Base-by-base conservation (phyloP, 225 moss, liverwort and hornwort genomes). In the Rhytidiadelphus loreus region DNA sequence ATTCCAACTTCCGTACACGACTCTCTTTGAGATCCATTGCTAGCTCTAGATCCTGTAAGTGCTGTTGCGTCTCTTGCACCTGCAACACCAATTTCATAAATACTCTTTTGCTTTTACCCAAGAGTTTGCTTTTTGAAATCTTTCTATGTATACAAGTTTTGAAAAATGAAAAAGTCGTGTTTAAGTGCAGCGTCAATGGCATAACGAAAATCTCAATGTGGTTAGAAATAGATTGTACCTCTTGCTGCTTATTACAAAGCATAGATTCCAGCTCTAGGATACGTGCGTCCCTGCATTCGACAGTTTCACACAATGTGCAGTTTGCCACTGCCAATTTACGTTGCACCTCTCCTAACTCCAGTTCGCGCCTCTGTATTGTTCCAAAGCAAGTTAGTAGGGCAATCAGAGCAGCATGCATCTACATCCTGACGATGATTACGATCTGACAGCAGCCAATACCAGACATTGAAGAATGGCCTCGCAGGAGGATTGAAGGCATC, bases 291-390 rank as follows among this genome's bases (percentile, higher is more conserved):
- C 98, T 95, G 85, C 91, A 93, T 93, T 98, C 96, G 46, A 98
- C 95, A 87, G 96, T 98, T 88, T 98, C 98, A 91, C 92, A 91
- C 23, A 98, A 92, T 32, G 97, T 95, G 92, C 92, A 95, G 91
- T 98, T 98, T 89, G 96, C 95, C 86, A 93, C 95, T 58, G 93
- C 96, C 85, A 98, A 91, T 91, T 98, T 96, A 50, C 97, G 97
- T 91, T 98, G 98, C 83, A 96, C 95, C 82, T 98, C 98, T 84
- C 95, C 96, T 68, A 98, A 92, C 90, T 98, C 97, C 92, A 95
- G 80, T 88, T 98, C 97, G 66, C 98, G 94, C 90, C 95, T 97
- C 98, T 98, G 95, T 33, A 80, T 81, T 72, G 57, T 58, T 60
- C 69, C 80, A 48, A 72, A 83, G 72, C 65, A 85, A 59, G 43